A percentile compares a stretch with the other conserved stretches of the same genome.
phyloP scores from a whole-genome alignment of 176 grass and related monocot genomes.

The Tillandsia leiboldiana region DNA sequence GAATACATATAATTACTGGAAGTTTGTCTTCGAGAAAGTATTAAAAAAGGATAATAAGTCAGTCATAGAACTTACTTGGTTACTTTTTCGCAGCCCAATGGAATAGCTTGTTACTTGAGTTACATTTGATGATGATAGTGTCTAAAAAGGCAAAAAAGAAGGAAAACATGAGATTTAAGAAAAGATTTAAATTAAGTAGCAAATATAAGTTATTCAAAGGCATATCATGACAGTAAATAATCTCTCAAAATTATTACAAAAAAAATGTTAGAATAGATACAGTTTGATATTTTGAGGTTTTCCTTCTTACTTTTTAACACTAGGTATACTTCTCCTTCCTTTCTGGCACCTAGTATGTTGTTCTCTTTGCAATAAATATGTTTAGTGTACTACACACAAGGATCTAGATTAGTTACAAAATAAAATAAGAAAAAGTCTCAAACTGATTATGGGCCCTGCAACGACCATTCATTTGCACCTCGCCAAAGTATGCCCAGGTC shows the following conservation, averaged over 20 bases:
- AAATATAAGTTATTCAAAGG: background rate
- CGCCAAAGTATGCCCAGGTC: no score
- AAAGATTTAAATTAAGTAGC: background rate
- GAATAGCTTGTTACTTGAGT: constrained; percentile 57
- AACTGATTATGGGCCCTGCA: no score
- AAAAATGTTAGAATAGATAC: no score
- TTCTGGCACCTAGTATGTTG: no score
- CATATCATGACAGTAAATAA: background rate
- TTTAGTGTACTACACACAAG: no score
- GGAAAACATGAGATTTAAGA: background rate
- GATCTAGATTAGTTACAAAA: no score
- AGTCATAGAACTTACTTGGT: constrained; percentile 43
- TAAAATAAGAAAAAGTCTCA: no score
- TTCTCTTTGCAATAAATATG: no score
- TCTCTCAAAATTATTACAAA: background rate
- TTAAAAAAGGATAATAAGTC: background rate
- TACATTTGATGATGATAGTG: constrained; percentile 54
- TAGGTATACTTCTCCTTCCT: no score
- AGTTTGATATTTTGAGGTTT: no score
- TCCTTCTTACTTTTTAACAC: no score
- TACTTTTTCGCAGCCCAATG: constrained; percentile 55
- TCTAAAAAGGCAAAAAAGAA: constrained; percentile 37
- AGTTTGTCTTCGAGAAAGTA: background rate
- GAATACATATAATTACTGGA: background rate
- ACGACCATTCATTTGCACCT: no score